These are phyloP conservation scores for Otatea glauca DNA, from an alignment of 176 grass and related monocot species.

Conservation along the genomic window DNA sequence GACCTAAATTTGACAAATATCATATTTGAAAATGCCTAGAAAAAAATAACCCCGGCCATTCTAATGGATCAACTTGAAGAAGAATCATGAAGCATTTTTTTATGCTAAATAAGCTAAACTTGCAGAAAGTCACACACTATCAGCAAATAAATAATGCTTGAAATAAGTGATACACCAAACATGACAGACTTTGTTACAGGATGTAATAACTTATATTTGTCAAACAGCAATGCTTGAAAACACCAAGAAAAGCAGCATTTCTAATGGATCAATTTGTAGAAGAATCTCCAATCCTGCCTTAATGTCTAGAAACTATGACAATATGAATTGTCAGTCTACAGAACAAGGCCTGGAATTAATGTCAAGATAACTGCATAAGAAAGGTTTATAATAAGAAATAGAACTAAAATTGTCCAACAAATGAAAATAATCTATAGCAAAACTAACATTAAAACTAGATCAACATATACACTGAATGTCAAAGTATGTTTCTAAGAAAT, in stretches of 20 bases:
- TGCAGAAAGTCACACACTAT: background rate
- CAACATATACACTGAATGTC: background rate
- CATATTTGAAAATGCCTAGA: constrained; percentile 15
- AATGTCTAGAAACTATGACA: constrained; percentile 16
- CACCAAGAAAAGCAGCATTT: background rate
- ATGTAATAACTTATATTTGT: background rate
- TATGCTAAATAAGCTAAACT: background rate
- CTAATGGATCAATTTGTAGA: background rate
- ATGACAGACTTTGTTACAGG: constrained; percentile 28
- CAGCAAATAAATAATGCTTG: background rate
- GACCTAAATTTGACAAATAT: background rate
- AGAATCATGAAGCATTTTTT: constrained; percentile 13
- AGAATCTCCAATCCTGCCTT: background rate
- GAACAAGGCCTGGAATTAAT: background rate
- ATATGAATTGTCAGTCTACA: constrained; percentile 1
- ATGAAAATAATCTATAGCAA: background rate
- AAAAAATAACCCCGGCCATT: background rate
- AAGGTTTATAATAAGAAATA: background rate
- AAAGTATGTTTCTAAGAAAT: background rate
- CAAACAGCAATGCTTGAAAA: constrained; percentile 23
- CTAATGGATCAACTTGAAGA: constrained; percentile 30
- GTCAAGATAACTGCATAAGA: constrained; percentile 17
- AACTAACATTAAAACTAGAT: constrained; percentile 14
- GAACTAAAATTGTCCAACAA: background rate
- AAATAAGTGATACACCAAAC: constrained; percentile 10